Base-by-base conservation (phyloP, 495 filamentous ascomycete species). In the Ramalina peruviana region DNA sequence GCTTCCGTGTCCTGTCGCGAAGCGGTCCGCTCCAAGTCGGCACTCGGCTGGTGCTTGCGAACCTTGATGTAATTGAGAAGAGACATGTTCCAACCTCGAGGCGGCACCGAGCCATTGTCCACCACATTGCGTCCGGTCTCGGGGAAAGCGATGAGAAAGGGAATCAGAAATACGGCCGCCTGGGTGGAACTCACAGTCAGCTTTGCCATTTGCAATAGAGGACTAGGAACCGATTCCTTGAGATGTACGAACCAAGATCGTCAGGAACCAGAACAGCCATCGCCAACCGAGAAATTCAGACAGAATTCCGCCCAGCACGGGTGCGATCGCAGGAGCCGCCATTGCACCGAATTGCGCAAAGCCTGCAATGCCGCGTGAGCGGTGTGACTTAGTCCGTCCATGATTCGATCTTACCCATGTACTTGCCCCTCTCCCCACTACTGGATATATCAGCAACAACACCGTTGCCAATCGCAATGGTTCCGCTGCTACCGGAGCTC, bases 221-320 rank as follows among this genome's bases (percentile, higher is more conserved):
- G 9, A 11, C 10, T 30, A 13, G 9, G 9, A 30, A 30, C 6
- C 5, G 6, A 30, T 30, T 13, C 9, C 2, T 33, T 7, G 12
- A 12, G 30, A 13, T 33, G 30, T 33, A 33, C 30, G 12, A 10
- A 33, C 63, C 40, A 71, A 70, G 3, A 76, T 73, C 0, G 69
- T 53, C 44, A 80, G 51, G 41, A 79, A 75, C 72, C 71, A 78
- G 56, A 81, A 81, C 3, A 81, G 72, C 0, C 68, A 55, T 40
- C 67, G 66, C 76, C 75, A 81, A 15, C 76, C 76, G 10, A 77
- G 40, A 2, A 65, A 68, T 36, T 68, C 63, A 0, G 75, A 63
- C 25, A 80, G 53, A 3, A 66, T 65, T 27, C 78, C 77, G 17
- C 76, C 77, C 19, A 80, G 65, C 1, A 79, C 67, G 0, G 76